Evolutionary conservation across 192 early-diverging fungal genomes (phyloP).

Genomic region (Funneliformis mosseae): DNA sequence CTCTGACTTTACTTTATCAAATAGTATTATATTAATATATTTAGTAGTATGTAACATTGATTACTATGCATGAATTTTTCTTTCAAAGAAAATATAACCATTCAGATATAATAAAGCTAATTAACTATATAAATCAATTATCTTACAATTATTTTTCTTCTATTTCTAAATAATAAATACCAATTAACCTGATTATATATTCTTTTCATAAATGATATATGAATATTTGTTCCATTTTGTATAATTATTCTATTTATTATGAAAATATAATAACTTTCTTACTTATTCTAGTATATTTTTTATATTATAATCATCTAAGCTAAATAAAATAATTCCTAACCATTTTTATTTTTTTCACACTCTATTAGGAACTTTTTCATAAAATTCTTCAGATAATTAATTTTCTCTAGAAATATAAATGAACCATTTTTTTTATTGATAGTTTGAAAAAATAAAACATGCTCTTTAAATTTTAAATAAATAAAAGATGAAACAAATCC

Average conservation of each 20-base stretch:
- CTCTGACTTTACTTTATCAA: not conserved
- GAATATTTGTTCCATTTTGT: not conserved
- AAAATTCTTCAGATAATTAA: too few relatives aligned
- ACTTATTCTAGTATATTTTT: not conserved
- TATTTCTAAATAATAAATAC: not conserved
- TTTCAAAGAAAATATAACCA: not conserved
- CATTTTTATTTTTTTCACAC: constrained; percentile 4
- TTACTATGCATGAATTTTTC: not conserved
- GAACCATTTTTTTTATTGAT: too few relatives aligned
- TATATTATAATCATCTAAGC: not conserved
- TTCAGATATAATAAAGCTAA: not conserved
- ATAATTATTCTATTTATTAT: not conserved
- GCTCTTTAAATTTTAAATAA: too few relatives aligned
- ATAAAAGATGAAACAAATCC: too few relatives aligned
- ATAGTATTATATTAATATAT: not conserved
- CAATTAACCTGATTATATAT: not conserved
- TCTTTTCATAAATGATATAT: not conserved
- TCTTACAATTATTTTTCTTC: not conserved
- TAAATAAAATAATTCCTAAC: not conserved
- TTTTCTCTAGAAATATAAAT: too few relatives aligned
- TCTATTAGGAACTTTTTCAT: not conserved
- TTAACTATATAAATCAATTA: not conserved
- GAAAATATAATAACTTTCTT: not conserved
- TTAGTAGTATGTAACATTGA: not conserved
- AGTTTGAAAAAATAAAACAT: too few relatives aligned